Evolutionary conservation across 108 stramenopile genomes (phyloP).

Genomic region (Nannochloropsis salina): DNA sequence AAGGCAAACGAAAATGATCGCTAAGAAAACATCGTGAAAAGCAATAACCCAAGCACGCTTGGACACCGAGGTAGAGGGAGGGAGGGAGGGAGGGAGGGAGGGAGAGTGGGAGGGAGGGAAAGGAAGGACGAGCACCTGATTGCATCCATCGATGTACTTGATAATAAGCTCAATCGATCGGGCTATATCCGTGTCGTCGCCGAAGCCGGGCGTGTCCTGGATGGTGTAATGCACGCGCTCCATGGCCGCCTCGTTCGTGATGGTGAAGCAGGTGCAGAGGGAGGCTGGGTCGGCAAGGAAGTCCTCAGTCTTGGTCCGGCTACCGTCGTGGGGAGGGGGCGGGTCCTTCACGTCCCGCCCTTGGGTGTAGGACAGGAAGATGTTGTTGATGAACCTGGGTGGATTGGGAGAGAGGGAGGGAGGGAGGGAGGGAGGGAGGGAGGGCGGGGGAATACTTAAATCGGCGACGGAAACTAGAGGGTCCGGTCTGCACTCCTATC

Average conservation of each 20-base stretch:
- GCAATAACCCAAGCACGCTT: too few relatives aligned
- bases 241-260: neutral
- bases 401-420: neutral
- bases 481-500: too few relatives aligned
- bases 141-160: neutral
- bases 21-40: too few relatives aligned
- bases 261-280: neutral
- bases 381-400: neutral
- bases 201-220: neutral
- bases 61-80: too few relatives aligned
- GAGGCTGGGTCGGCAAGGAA: neutral
- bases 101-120: too few relatives aligned
- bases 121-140: too few relatives aligned
- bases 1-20: too few relatives aligned
- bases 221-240: neutral
- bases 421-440: neutral
- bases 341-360: slow-evolving; percentile 7
- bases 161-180: neutral
- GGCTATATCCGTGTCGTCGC: neutral
- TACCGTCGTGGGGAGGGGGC: neutral
- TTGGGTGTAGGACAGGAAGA: neutral
- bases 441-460: too few relatives aligned
- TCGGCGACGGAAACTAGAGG: too few relatives aligned
- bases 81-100: too few relatives aligned
- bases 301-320: neutral